Percentiles rank a stretch among this genome's conserved stretches.
These are phyloP conservation scores for Nicotiana benthamiana DNA, from an alignment of 257 asterid genomes.

Conservation along the genomic window DNA sequence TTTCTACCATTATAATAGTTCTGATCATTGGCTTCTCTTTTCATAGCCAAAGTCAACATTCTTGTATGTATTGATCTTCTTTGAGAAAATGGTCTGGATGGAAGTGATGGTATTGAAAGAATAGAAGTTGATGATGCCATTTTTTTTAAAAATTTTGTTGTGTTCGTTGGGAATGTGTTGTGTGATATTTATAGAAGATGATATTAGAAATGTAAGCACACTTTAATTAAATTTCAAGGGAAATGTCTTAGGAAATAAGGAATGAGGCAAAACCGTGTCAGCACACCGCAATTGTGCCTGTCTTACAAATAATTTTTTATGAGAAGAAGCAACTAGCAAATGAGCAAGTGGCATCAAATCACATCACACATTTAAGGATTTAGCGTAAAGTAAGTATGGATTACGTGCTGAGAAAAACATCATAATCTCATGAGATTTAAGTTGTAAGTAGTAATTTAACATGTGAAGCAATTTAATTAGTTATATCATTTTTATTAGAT, in stretches of 20 bases:
- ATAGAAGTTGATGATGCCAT: conserved; percentile 1
- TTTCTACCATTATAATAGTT: background rate
- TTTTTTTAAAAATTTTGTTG: background rate
- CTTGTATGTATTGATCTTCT: background rate
- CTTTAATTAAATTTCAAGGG: background rate
- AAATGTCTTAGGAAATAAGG: background rate
- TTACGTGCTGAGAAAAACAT: background rate
- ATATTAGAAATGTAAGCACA: background rate
- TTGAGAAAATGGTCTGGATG: background rate
- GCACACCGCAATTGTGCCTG: background rate
- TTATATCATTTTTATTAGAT: no score
- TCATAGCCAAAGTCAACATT: background rate
- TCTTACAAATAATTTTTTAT: background rate
- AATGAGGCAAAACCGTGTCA: background rate
- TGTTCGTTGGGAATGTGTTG: background rate
- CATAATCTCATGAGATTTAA: background rate
- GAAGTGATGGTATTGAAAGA: background rate
- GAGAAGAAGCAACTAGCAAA: background rate
- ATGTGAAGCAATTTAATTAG: no score
- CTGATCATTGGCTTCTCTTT: background rate
- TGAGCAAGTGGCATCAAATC: background rate
- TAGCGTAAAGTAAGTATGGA: background rate
- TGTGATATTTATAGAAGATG: background rate
- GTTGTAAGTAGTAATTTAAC: no score
- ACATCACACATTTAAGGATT: background rate